Evolutionary conservation across 1,284 basidiomycete species (phyloP).

Genomic region (Moniliella sp.): DNA sequence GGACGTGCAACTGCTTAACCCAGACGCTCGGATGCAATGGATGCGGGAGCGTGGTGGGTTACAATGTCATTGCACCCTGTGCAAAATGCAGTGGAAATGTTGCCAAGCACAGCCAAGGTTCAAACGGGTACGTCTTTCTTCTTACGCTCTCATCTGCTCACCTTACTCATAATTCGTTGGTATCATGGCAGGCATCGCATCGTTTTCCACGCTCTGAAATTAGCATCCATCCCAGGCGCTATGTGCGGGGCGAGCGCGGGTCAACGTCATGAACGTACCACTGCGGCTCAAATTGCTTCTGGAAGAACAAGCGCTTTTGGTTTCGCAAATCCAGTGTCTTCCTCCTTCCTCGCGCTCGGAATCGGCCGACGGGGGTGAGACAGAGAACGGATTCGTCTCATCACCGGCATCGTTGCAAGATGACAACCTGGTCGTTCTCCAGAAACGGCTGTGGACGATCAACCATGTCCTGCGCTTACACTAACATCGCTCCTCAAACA

Average conservation of each 20-base stretch:
- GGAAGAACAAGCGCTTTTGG: background rate
- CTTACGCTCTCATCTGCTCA: background rate
- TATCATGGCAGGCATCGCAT: constrained; percentile 45
- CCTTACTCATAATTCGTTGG: background rate
- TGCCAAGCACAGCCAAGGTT: constrained; percentile 38
- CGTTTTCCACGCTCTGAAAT: constrained; percentile 65
- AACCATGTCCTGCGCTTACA: background rate
- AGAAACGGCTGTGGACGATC: background rate
- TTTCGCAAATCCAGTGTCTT: background rate
- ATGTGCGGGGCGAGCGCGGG: constrained; percentile 49
- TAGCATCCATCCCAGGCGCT: constrained; percentile 47
- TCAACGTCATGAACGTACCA: constrained; percentile 32
- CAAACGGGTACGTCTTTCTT: constrained; percentile 41
- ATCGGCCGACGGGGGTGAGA: background rate
- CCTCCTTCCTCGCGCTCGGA: background rate
- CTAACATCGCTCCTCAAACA: background rate
- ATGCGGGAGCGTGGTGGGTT: constrained; percentile 46
- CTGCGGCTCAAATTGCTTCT: background rate
- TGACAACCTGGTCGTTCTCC: background rate
- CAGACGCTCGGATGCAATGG: constrained; percentile 59
- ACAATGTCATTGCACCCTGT: constrained; percentile 22
- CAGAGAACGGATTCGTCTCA: background rate
- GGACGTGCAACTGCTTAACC: constrained; percentile 49
- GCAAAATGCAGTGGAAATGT: constrained; percentile 32
- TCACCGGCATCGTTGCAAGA: background rate